Evolutionary conservation across 2,329 filamentous ascomycete species (phyloP), one percentile per base, ranked within the genome.

Genomic region (Neofusicoccum parvum): DNA sequence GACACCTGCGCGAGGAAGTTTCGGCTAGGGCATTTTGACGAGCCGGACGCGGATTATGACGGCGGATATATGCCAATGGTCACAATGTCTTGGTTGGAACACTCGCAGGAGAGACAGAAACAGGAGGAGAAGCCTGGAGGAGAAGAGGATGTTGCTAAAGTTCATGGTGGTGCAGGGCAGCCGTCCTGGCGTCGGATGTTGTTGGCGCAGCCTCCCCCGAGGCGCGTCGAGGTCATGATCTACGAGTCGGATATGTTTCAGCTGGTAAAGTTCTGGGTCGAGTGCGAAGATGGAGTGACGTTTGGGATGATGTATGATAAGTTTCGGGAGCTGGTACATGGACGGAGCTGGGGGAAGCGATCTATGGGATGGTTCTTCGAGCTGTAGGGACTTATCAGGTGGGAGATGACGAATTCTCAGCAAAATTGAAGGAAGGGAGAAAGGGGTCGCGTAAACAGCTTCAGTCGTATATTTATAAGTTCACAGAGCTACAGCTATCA

Each of bases 351-450:
- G 63, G 12, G 46, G n/a, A 59, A 48, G 43, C 58, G 53, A 10
- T 36, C n/a, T 17, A 58, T 65, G 63, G 63, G 63, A 4, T 65
- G 63, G 63, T 65, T 49, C n/a, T 65, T 65, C n/a, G 63, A 65
- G 43, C 45, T 65, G 23, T 23, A 23, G 23, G 23, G 23, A 23
- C 3, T 23, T 23, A 3, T 23, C 1, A 23, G 23, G 23, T 23
- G 23, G 3, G 23, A 23, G 23, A 23, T 23, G 23, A 23, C 3
- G 23, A 23, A 23, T 0, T 23, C 23, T 23, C 3, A 23, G 23
- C 3, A 23, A 23, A 23, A 23, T 23, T 23, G 23, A 23, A 23
- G 23, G 23, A 23, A 3, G 0, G 23, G 23, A 3, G 3, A 23
- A 23, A 23, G 1, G 23, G 23, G 23, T 23, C 3, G 23, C 3